A percentile compares a stretch with the other conserved stretches of the same genome.
Conservation (phyloP, 2,329 filamentous ascomycete genomes). For the Cercospora sesami region DNA sequence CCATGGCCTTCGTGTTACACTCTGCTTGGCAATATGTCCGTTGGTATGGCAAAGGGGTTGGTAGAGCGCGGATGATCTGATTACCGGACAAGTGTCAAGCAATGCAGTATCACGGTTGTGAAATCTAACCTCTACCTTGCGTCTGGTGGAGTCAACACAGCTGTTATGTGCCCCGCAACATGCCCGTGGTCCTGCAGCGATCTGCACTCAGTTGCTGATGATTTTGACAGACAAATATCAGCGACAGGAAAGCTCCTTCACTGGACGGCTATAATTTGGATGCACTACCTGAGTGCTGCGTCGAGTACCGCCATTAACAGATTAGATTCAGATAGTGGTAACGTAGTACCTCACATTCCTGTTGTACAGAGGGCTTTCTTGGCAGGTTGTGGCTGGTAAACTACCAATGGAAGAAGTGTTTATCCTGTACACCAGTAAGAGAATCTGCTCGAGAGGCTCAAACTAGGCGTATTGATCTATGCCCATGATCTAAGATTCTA, state of each 20-base stretch:
- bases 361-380: neutral
- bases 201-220: neutral
- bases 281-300: neutral
- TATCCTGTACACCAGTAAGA: neutral
- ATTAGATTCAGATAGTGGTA: neutral
- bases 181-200: neutral
- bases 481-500: neutral
- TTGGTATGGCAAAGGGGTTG: neutral
- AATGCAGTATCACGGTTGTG: neutral
- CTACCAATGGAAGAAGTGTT: neutral
- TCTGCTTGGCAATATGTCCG: neutral
- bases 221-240: neutral
- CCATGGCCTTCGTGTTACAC: neutral
- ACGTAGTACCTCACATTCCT: neutral
- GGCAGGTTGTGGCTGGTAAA: neutral
- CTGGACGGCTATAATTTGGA: neutral
- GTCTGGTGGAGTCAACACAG: conserved; percentile 5
- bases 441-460: neutral
- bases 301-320: neutral
- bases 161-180: conserved; percentile 4
- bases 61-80: neutral
- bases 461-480: neutral
- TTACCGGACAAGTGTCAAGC: neutral
- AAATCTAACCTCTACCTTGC: neutral
- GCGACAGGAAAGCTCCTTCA: neutral